phyloP scores from a whole-genome alignment of 2,329 filamentous ascomycete species.

The Pseudogymnoascus sp. region DNA sequence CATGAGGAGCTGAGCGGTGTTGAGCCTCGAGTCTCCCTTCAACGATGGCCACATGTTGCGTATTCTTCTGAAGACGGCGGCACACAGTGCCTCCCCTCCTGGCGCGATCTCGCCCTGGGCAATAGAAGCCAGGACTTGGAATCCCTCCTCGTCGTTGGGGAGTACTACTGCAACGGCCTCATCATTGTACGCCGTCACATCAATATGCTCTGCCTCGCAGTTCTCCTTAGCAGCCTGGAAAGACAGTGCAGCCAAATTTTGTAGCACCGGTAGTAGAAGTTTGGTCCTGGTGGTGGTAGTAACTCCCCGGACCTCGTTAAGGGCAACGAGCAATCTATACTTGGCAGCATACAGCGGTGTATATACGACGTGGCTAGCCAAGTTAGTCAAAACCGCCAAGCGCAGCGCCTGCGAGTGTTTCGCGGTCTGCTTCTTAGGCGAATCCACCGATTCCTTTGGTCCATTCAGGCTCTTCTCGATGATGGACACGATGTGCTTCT shows the following conservation, averaged over 20 bases:
- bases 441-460: conserved; percentile 33
- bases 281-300: conserved; percentile 63
- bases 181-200: conserved; percentile 41
- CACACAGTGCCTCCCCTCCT: conserved; percentile 46
- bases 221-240: conserved; percentile 43
- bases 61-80: conserved; percentile 61
- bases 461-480: conserved; percentile 56
- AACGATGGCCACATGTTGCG: conserved; percentile 65
- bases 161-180: conserved; percentile 46
- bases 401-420: conserved; percentile 52
- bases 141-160: conserved; percentile 49
- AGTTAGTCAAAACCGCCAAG: conserved; percentile 58
- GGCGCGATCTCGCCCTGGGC: conserved; percentile 37
- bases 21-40: conserved; percentile 54
- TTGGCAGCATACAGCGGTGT: conserved; percentile 67
- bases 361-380: conserved; percentile 63
- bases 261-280: conserved; percentile 66
- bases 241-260: conserved; percentile 56
- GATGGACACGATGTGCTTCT: conserved; percentile 58
- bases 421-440: conserved; percentile 37
- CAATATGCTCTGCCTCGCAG: conserved; percentile 42
- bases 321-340: conserved; percentile 58
- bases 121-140: conserved; percentile 45
- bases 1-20: conserved; percentile 56
- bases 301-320: conserved; percentile 67